Base-by-base conservation (phyloP, 2,329 filamentous ascomycete species). In the Rutstroemia sp. region DNA sequence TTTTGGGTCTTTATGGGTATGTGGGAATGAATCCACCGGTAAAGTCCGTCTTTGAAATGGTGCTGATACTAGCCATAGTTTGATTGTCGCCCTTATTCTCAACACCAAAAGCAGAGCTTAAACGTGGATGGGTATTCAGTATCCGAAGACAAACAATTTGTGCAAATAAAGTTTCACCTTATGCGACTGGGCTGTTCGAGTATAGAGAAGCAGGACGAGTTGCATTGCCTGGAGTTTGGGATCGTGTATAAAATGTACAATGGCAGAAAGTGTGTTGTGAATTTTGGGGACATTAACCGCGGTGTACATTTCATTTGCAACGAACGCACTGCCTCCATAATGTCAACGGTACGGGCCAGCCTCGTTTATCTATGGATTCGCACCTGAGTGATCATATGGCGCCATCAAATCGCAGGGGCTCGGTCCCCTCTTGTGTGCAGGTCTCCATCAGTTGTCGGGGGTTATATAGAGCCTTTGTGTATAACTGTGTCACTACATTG, bases 1-100 rank as follows among this genome's bases (percentile, higher is more conserved):
- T 99, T 17, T 72, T 99, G 70, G 94, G 94, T 72, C 85, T 99
- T 34, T 99, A 99, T 69, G 94, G 94, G 90, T 96, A 79, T 64
- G 86, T 71, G n/a, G 17, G 12, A 27, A 46, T 39, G 12, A 27
- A 46, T 39, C 23, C 25, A 36, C 6, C 16, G 17, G 7, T 50
- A n/a, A 23, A 38, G 9, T 30, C 16, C 21, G 19, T 12, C 27
- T n/a, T 48, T 34, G 3, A 19, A 10, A 14, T 16, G 36, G 19
- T 45, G 16, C 51, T 56, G 59, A 60, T 65, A 40, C 64, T 50
- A 23, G 48, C 27, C 58, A 10, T 39, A 95, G 90, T 47, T 82
- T 96, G 63, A 96, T 96, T 70, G 92, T 96, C 60, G 90, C 89
- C 57, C 82, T 96, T 45, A 92, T 96, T 69, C 81, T 96, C 69